A percentile compares a stretch with the other conserved stretches of the same genome.
Conservation (phyloP, 2,329 filamentous ascomycete genomes). For the Fusarium sororula region DNA sequence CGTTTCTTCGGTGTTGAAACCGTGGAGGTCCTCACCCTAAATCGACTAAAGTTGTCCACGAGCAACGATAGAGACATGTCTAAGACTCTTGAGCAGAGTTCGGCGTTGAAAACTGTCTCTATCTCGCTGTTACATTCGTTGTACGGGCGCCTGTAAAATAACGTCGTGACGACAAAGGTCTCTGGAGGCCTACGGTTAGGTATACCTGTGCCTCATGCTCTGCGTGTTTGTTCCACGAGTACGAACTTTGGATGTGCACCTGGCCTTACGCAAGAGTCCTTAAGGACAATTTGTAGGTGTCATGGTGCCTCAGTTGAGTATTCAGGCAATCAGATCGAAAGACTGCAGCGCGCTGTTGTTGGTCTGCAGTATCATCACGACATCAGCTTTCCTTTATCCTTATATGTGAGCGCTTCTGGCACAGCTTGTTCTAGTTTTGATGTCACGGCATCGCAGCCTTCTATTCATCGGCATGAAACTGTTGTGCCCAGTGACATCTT, state of each 20-base stretch:
- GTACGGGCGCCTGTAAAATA: conserved; percentile 14
- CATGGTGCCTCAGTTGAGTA: background rate
- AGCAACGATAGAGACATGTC: conserved; percentile 19
- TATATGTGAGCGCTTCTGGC: background rate
- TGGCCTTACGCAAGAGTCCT: background rate
- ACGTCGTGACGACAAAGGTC: conserved; percentile 9
- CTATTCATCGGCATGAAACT: background rate
- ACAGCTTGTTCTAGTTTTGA: background rate
- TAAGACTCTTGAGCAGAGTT: conserved; percentile 18
- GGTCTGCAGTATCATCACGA: background rate
- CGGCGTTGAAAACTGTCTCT: background rate
- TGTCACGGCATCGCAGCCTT: background rate
- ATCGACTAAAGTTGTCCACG: background rate
- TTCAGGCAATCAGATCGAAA: background rate
- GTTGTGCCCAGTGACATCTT: conserved; percentile 11
- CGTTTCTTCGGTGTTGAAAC: conserved; percentile 19
- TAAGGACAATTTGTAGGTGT: background rate
- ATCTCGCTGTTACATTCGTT: background rate
- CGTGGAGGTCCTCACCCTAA: background rate
- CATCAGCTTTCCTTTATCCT: background rate
- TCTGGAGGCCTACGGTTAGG: conserved; percentile 25
- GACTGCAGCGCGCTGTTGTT: background rate
- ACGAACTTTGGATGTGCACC: conserved; percentile 19
- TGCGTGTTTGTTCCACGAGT: conserved; percentile 31
- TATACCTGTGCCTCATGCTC: conserved; percentile 22